Conservation (phyloP, 441 rosid genomes). For the Erysimum cheiri region DNA sequence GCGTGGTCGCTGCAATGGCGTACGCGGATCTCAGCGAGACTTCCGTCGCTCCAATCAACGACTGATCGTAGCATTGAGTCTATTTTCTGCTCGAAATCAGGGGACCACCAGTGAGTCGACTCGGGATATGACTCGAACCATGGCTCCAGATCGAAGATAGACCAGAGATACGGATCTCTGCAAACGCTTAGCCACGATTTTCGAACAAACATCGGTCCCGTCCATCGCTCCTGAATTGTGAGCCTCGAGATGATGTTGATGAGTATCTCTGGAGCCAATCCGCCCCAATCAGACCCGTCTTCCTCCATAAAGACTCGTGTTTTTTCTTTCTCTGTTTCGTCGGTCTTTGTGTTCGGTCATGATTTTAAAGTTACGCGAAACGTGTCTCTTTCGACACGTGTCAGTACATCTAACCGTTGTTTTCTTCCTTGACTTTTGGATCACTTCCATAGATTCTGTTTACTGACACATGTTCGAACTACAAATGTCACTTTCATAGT, state of each 20-base stretch:
- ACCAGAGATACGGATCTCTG: slow-evolving; percentile 70
- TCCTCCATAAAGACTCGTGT: slow-evolving; percentile 37
- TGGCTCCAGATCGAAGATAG: slow-evolving; percentile 67
- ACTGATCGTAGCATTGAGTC: slow-evolving; percentile 71
- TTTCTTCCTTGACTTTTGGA: slow-evolving; percentile 38
- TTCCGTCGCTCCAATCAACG: slow-evolving; percentile 63
- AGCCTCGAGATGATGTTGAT: slow-evolving; percentile 74
- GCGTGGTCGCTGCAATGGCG: slow-evolving; percentile 85
- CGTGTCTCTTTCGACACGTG: slow-evolving; percentile 31
- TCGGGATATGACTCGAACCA: slow-evolving; percentile 58
- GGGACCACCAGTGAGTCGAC: slow-evolving; percentile 63
- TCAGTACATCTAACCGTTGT: slow-evolving; percentile 6
- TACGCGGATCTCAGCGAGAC: slow-evolving; percentile 60
- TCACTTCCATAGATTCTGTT: not conserved
- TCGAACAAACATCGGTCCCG: slow-evolving; percentile 75
- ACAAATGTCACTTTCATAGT: slow-evolving; percentile 4
- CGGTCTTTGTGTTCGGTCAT: slow-evolving; percentile 13
- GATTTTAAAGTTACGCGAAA: slow-evolving; percentile 8
- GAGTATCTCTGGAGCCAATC: slow-evolving; percentile 71
- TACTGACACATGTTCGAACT: slow-evolving; percentile 25
- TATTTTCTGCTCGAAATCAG: slow-evolving; percentile 65
- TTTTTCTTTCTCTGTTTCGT: slow-evolving; percentile 10
- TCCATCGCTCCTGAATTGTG: slow-evolving; percentile 67
- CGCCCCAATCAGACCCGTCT: slow-evolving; percentile 63
- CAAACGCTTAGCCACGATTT: slow-evolving; percentile 71